A percentile compares a stretch with the other conserved stretches of the same genome.
These are phyloP conservation scores for Aegilops longissima DNA, from an alignment of 176 grass and related monocot species.

Conservation along the genomic window DNA sequence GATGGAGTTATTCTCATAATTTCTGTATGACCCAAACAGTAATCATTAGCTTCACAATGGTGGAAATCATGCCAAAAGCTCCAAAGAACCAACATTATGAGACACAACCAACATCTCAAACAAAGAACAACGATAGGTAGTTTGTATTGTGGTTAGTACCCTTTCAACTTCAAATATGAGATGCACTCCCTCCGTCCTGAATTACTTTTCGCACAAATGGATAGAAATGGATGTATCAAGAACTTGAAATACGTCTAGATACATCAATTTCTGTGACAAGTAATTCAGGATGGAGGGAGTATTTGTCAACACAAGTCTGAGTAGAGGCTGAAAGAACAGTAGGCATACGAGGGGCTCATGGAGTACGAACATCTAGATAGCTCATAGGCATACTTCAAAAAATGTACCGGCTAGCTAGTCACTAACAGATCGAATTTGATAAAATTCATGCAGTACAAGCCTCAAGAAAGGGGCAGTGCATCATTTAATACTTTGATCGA, in stretches of 20 bases:
- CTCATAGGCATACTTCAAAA: neutral
- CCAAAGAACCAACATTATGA: neutral
- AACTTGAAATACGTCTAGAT: too few relatives aligned
- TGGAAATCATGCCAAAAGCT: neutral
- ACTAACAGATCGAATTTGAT: neutral
- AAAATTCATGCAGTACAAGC: neutral
- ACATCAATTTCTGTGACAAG: too few relatives aligned
- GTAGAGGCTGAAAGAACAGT: neutral
- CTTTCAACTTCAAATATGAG: neutral
- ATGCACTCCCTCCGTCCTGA: too few relatives aligned
- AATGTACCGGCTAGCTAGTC: neutral
- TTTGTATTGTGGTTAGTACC: neutral
- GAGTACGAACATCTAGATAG: neutral
- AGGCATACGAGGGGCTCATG: neutral
- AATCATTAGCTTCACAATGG: neutral
- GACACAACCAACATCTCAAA: neutral
- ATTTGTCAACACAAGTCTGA: neutral
- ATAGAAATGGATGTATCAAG: too few relatives aligned
- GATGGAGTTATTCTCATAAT: neutral
- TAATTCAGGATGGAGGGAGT: too few relatives aligned
- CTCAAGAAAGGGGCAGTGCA: neutral
- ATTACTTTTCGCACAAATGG: too few relatives aligned
- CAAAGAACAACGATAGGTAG: neutral
- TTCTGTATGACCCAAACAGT: neutral
- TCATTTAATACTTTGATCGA: neutral